Base-by-base conservation (phyloP, 164 flowering plant genomes). In the Protea cynaroides region DNA sequence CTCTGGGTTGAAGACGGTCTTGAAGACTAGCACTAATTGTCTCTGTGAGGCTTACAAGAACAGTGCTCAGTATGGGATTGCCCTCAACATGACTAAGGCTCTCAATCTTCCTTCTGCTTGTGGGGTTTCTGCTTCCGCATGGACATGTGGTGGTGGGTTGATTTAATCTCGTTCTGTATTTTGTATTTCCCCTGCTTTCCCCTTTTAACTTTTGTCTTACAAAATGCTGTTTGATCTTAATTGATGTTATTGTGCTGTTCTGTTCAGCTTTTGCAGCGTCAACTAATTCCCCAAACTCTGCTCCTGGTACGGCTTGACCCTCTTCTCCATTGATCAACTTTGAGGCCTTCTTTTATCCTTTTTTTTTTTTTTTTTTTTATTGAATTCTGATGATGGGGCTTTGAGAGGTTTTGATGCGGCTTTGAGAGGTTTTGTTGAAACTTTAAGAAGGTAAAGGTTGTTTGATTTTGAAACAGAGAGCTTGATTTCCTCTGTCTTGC, bases 1-100 rank as follows among this genome's bases (percentile, higher is more conserved):
- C 25, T 59, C 79, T n/a, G 96, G 92, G 7, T 71, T 88, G 65
- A 86, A 86, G 74, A 69, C 72, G 0, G 88, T 85, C 61, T 68
- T 88, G 59, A 79, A 80, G 53, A 56, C 83, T 1, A 70, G 75
- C 64, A 69, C 89, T 8, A 69, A 68, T 40, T 89, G 96, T 62
- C 75, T 89, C 22, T 86, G 96, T 54, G 85, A 82, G 70, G 80
- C 72, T 12, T 82, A 83, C 63, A 76, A 76, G 74, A 79, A 65
- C 66, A 83, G 86, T 57, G 79, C 81, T 10, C 75, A 77, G 52
- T 63, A 82, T 8, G 96, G 96, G 8, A 78, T 86, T 14, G 72
- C 69, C 2, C 62, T 89, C 65, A 80, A 89, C 59, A 47, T 82
- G 21, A 80, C 84, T 24, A 86, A 82, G 69, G 89, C 96, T 15